These are phyloP conservation scores for Phytopythium cucurbitacearum DNA, from an alignment of 352 stramenopile species.

Conservation along the genomic window DNA sequence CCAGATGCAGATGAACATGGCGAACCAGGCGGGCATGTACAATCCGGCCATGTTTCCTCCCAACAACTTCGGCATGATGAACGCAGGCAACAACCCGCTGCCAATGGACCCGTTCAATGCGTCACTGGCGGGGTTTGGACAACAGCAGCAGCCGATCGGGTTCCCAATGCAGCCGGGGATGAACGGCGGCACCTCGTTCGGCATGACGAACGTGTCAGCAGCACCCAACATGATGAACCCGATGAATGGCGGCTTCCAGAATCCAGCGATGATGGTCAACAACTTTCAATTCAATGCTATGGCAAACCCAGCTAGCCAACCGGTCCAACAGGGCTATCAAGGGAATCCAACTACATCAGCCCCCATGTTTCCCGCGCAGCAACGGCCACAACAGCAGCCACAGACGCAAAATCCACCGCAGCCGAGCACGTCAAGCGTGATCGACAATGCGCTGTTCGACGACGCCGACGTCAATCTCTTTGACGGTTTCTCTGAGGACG, in stretches of 20 bases:
- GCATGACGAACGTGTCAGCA: conserved; percentile 35
- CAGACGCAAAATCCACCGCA: conserved; percentile 12
- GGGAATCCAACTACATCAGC: too few relatives aligned
- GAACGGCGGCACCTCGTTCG: conserved; percentile 13
- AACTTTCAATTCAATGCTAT: conserved; percentile 35
- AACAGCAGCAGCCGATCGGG: conserved; percentile 18
- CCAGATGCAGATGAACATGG: conserved; percentile 40
- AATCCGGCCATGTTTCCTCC: conserved; percentile 19
- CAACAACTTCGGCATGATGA: conserved; percentile 25
- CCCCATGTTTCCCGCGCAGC: conserved; percentile 9
- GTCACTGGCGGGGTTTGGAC: conserved; percentile 24
- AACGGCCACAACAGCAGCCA: conserved; percentile 18
- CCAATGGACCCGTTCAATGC: conserved; percentile 67
- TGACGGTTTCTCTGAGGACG: conserved; percentile 66
- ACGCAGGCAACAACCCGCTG: conserved; percentile 29
- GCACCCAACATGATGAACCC: conserved; percentile 43
- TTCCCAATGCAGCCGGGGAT: conserved; percentile 25
- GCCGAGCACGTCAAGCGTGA: conserved; percentile 13
- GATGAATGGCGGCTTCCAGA: conserved; percentile 37
- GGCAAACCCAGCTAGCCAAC: background rate
- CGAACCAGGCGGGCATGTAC: conserved; percentile 35
- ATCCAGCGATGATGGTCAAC: conserved; percentile 25
- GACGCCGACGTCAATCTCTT: conserved; percentile 64
- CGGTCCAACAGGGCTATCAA: too few relatives aligned
- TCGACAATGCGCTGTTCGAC: conserved; percentile 34